Conservation (phyloP, 345 rosid genomes). For the Conringia planisiliqua region DNA sequence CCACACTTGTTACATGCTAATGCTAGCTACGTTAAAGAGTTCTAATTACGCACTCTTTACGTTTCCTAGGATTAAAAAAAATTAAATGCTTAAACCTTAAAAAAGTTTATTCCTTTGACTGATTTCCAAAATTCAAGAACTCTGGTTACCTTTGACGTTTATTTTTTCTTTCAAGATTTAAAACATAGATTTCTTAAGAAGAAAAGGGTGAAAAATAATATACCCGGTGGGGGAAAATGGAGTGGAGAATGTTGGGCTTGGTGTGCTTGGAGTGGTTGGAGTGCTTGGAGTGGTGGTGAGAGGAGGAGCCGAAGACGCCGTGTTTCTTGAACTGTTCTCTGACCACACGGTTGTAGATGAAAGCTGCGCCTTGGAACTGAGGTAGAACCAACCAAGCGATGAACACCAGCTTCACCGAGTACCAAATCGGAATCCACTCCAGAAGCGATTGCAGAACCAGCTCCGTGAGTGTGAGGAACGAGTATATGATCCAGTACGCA, state of each 20-base stretch:
- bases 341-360: slow-evolving; percentile 58
- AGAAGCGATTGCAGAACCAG: slow-evolving; percentile 60
- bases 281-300: neutral
- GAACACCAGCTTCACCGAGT: slow-evolving; percentile 51
- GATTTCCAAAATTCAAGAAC: neutral
- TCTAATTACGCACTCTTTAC: neutral
- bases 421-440: slow-evolving; percentile 90
- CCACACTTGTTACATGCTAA: neutral
- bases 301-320: slow-evolving; percentile 10
- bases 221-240: slow-evolving; percentile 25
- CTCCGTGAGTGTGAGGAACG: slow-evolving; percentile 70
- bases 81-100: neutral
- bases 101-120: neutral
- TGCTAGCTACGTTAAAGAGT: neutral
- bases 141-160: neutral
- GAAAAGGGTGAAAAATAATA: neutral
- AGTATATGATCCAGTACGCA: slow-evolving; percentile 86
- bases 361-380: slow-evolving; percentile 72
- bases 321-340: slow-evolving; percentile 52
- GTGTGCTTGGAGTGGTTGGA: neutral
- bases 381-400: slow-evolving; percentile 74
- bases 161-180: neutral
- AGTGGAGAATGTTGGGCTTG: slow-evolving; percentile 14
- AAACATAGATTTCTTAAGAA: neutral
- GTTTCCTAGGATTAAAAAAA: neutral